Percentiles rank a stretch among this genome's conserved stretches.
Conservation (phyloP, 163 green algal genomes). For the Prototheca wickerhamii region DNA sequence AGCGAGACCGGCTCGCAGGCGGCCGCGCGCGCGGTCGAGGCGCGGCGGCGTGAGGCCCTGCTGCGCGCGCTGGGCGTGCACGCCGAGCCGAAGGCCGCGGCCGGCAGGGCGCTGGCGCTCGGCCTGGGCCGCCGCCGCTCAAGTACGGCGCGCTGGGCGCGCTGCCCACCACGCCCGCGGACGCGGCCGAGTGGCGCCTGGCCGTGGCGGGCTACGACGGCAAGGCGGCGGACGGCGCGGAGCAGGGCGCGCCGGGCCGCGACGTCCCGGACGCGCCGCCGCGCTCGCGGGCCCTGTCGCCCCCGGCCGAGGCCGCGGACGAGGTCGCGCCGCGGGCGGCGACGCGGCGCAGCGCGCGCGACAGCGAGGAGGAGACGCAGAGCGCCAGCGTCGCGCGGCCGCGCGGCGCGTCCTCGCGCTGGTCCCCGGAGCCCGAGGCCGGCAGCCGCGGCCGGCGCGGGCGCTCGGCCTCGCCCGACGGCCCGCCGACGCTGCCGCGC, state of each 20-base stretch:
- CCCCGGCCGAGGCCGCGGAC: background rate
- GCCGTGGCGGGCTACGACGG: slow-evolving; percentile 2
- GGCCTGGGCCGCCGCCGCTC: slow-evolving; percentile 17
- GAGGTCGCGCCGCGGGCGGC: background rate
- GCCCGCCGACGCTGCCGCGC: slow-evolving; percentile 11
- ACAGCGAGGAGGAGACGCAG: background rate
- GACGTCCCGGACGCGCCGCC: background rate
- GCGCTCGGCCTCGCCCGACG: background rate
- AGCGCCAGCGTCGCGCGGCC: background rate
- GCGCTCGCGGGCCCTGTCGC: background rate
- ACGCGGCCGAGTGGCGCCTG: background rate
- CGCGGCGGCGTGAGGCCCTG: slow-evolving; percentile 26
- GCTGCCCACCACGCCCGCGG: slow-evolving; percentile 13
- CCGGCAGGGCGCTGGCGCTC: slow-evolving; percentile 4
- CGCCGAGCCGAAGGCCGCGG: slow-evolving; percentile 1
- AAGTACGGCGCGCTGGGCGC: slow-evolving; percentile 41
- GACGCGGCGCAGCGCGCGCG: background rate
- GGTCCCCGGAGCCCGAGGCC: background rate
- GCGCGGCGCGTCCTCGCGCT: background rate
- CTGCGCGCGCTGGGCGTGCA: slow-evolving; percentile 9
- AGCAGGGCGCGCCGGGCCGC: no score
- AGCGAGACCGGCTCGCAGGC: slow-evolving; percentile 22
- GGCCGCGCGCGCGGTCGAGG: slow-evolving; percentile 17
- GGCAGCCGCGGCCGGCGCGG: background rate
- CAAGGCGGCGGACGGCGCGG: background rate